These are phyloP conservation scores for Hevea brasiliensis DNA, from an alignment of 345 rosid genomes.

Conservation along the genomic window DNA sequence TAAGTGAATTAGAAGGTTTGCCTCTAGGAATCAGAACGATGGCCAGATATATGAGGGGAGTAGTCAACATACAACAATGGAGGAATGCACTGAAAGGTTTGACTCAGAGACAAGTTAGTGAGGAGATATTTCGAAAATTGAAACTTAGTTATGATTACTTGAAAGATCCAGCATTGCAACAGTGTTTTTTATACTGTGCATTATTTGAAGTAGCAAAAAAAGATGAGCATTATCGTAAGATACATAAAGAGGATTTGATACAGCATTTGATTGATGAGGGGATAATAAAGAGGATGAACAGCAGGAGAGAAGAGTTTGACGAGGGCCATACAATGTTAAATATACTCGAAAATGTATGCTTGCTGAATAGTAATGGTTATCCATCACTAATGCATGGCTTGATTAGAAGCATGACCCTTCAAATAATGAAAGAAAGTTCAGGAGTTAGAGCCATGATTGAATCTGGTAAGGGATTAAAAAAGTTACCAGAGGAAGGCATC, in stretches of 20 bases:
- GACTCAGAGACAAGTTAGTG: background rate
- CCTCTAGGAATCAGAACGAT: background rate
- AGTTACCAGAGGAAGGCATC: background rate
- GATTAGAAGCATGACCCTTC: slow-evolving; percentile 26
- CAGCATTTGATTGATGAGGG: slow-evolving; percentile 26
- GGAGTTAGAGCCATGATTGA: too few species aligned
- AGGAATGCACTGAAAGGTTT: slow-evolving; percentile 18
- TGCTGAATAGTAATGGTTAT: slow-evolving; percentile 8
- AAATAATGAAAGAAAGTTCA: too few species aligned
- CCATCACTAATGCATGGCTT: slow-evolving; percentile 28
- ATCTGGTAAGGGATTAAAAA: too few species aligned
- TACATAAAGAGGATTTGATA: slow-evolving; percentile 9
- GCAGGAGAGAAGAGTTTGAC: background rate
- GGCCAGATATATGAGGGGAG: slow-evolving; percentile 8
- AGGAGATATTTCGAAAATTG: background rate
- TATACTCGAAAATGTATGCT: slow-evolving; percentile 11
- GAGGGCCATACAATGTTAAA: slow-evolving; percentile 19
- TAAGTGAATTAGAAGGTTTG: background rate
- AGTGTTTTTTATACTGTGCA: slow-evolving; percentile 20
- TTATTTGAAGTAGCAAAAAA: slow-evolving; percentile 26
- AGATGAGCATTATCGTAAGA: too few species aligned
- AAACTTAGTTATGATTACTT: slow-evolving; percentile 19
- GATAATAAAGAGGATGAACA: slow-evolving; percentile 8
- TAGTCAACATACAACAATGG: slow-evolving; percentile 20
- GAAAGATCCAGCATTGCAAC: slow-evolving; percentile 2